A percentile compares a stretch with the other conserved stretches of the same genome.
phyloP scores from a whole-genome alignment of 345 rosid genomes.

The Populus deltoides region DNA sequence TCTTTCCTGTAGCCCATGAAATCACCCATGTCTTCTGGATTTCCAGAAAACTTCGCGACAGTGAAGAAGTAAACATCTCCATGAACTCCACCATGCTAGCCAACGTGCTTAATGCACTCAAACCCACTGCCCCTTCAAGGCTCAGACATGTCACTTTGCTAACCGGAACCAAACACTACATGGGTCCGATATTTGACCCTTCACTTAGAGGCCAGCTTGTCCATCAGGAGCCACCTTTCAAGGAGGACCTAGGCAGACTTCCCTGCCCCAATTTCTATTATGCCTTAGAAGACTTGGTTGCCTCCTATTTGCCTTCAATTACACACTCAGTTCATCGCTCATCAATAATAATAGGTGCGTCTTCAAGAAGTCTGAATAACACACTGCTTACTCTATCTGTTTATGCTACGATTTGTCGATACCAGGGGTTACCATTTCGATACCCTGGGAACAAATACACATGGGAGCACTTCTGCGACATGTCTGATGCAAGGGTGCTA shows the following conservation, averaged over 20 bases:
- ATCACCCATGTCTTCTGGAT: conserved; percentile 44
- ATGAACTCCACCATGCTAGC: conserved; percentile 11
- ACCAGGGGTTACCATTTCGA: conserved; percentile 26
- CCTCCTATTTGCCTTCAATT: conserved; percentile 12
- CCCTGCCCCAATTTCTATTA: conserved; percentile 47
- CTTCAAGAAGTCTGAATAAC: conserved; percentile 30
- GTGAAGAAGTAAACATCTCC: conserved; percentile 21
- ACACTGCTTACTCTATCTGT: conserved; percentile 13
- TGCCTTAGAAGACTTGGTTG: conserved; percentile 33
- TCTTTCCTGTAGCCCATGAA: conserved; percentile 11
- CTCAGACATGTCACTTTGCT: conserved; percentile 28
- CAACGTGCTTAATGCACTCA: conserved; percentile 28
- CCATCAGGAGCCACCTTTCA: conserved; percentile 35
- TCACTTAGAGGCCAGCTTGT: neutral
- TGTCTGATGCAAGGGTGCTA: conserved; percentile 27
- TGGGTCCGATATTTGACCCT: conserved; percentile 30
- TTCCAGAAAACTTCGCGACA: conserved; percentile 21
- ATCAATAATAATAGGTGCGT: conserved; percentile 34
- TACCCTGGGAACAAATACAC: conserved; percentile 30
- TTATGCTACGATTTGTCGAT: conserved; percentile 31
- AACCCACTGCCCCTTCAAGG: neutral
- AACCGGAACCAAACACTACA: conserved; percentile 39
- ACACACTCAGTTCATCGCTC: conserved; percentile 32
- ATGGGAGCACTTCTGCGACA: conserved; percentile 40
- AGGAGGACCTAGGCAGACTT: conserved; percentile 28